Base-by-base conservation (phyloP, 2,329 filamentous ascomycete species). In the Bipolaris zeicola region DNA sequence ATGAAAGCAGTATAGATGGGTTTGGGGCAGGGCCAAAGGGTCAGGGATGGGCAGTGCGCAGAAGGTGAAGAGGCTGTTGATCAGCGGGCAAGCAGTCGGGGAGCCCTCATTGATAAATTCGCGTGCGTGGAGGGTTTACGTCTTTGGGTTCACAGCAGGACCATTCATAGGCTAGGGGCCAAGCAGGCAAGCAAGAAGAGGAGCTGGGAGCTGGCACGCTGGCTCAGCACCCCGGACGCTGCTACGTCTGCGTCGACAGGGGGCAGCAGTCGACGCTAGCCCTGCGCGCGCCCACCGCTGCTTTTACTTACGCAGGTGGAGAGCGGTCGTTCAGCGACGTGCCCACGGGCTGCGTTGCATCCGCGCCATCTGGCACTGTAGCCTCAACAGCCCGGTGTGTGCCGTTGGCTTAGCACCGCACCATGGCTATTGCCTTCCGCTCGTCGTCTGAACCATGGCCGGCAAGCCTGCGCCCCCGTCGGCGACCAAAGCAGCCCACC, bases 91-190 rank as follows among this genome's bases (percentile, higher is more conserved):
- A 62, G 63, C 63, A 63, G 65, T 67, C 62, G 68, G 70, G 71
- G 67, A 65, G 60, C 44, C 57, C 48, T 61, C 58, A 63, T 63
- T 71, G 69, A 68, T 74, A 74, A 74, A 72, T 69, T 74, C 65
- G 64, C 59, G 57, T 61, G 60, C 60, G 68, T 64, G 59, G 51
- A 59, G 53, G 57, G 63, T 65, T 65, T 69, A 71, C 69, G 70
- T 70, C 65, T 66, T 68, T 43, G 63, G 69, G 58, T 63, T 66
- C 69, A 70, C 68, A 68, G 63, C 63, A 70, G 64, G 61, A 66
- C 65, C 73, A 76, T 75, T 71, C 72, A 75, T 74, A 72, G 73
- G 72, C 72, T 73, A 64, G 57, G 49, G 52, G 70, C 70, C 71
- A 75, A 73, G 71, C 62, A 60, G 28, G 28, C 71, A 75, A 72